Percentiles rank a stretch among this genome's conserved stretches.
Evolutionary conservation across 1,284 basidiomycete species (phyloP).

Genomic region (Mrakiaceae sp.): DNA sequence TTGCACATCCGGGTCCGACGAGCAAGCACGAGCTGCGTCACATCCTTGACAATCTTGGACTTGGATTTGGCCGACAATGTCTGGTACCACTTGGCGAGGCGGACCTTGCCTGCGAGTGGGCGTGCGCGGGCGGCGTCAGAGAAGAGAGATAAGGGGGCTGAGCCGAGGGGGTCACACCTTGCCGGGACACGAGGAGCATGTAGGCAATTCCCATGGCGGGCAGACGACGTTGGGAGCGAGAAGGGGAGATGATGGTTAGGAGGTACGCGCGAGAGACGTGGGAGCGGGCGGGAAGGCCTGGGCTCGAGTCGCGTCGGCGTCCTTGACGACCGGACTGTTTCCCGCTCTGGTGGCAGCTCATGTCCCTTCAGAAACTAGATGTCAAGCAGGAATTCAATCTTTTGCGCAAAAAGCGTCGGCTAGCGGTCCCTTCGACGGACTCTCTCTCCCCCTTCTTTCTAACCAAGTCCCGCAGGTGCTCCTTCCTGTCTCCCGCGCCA

Average conservation of each 20-base stretch:
- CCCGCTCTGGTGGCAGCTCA: no score
- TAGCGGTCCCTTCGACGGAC: no score
- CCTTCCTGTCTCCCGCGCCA: no score
- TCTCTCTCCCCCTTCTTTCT: no score
- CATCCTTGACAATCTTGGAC: slow-evolving; percentile 98
- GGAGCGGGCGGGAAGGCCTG: neutral
- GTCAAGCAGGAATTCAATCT: no score
- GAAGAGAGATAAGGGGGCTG: neutral
- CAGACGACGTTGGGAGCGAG: neutral
- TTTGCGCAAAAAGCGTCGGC: no score
- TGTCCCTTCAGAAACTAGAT: no score
- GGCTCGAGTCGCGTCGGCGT: no score
- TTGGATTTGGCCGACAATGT: slow-evolving; percentile 90
- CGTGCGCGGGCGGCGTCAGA: neutral
- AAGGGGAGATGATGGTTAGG: neutral
- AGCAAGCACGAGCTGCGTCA: slow-evolving; percentile 94
- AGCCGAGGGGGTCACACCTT: slow-evolving; percentile 48
- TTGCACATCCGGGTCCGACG: slow-evolving; percentile 98
- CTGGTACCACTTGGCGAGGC: slow-evolving; percentile 97
- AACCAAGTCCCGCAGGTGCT: no score
- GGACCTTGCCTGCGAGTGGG: slow-evolving; percentile 67
- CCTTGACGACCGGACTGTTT: no score
- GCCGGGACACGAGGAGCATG: slow-evolving; percentile 82
- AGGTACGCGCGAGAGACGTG: neutral
- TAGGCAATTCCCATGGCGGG: slow-evolving; percentile 61